Percentiles rank a stretch among this genome's conserved stretches.
Conservation (phyloP, 495 filamentous ascomycete genomes). For the Ramalina intermedia region DNA sequence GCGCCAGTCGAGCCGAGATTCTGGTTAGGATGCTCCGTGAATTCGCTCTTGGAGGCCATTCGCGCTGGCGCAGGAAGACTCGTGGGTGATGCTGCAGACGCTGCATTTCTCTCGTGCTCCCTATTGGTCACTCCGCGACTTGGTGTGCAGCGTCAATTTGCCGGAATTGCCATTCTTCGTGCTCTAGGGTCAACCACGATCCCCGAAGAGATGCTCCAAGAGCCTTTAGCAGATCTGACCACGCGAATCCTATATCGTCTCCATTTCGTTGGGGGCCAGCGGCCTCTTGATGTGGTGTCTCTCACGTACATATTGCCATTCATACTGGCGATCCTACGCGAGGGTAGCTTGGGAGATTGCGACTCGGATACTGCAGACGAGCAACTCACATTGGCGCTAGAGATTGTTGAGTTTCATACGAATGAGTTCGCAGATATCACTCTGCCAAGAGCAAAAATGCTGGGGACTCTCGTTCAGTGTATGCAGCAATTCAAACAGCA, state of each 20-base stretch:
- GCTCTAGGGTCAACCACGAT: conserved; percentile 58
- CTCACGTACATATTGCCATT: conserved; percentile 79
- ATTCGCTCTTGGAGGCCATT: conserved; percentile 53
- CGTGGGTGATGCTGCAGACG: conserved; percentile 62
- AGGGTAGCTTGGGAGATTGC: conserved; percentile 59
- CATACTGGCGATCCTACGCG: conserved; percentile 55
- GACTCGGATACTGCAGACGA: conserved; percentile 61
- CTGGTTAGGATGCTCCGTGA: conserved; percentile 74
- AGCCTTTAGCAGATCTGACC: conserved; percentile 72
- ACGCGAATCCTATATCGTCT: conserved; percentile 84
- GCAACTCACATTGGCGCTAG: conserved; percentile 79
- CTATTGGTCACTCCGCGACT: conserved; percentile 62
- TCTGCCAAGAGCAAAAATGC: conserved; percentile 59
- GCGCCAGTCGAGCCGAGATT: conserved; percentile 69
- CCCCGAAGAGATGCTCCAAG: conserved; percentile 53
- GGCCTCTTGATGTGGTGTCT: conserved; percentile 74
- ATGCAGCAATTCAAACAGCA: conserved; percentile 88
- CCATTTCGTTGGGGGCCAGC: conserved; percentile 79
- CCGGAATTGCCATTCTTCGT: conserved; percentile 76
- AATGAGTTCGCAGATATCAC: conserved; percentile 52
- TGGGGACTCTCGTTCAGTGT: conserved; percentile 53
- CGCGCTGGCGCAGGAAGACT: conserved; percentile 68
- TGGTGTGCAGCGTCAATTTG: conserved; percentile 59
- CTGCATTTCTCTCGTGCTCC: conserved; percentile 62
- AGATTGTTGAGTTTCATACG: conserved; percentile 80